A percentile compares a stretch with the other conserved stretches of the same genome.
Evolutionary conservation across 1,139 yeast genomes (phyloP).

Genomic region (Debaryomyces fabryi): DNA sequence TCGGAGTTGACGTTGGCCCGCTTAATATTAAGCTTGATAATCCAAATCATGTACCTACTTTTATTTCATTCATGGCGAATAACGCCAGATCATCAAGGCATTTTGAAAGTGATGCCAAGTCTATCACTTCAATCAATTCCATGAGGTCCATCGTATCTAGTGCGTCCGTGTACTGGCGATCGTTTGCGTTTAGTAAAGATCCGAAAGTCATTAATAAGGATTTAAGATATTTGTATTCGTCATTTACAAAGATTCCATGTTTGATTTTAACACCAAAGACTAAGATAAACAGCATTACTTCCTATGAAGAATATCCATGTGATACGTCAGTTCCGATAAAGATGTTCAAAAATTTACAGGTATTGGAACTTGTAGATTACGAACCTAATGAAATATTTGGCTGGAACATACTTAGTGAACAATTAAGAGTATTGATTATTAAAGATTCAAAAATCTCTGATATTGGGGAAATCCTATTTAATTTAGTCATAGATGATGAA

Average conservation of each 20-base stretch:
- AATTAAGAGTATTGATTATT: constrained; percentile 55
- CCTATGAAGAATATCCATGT: constrained; percentile 72
- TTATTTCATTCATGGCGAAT: constrained; percentile 52
- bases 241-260: constrained; percentile 68
- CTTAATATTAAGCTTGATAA: constrained; percentile 60
- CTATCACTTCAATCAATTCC: constrained; percentile 64
- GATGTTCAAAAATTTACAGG: constrained; percentile 63
- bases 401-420: constrained; percentile 62
- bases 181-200: constrained; percentile 40
- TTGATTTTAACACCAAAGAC: constrained; percentile 61
- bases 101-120: constrained; percentile 59
- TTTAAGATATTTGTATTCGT: constrained; percentile 60
- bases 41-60: constrained; percentile 61
- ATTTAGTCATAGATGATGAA: constrained; percentile 60
- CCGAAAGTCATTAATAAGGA: constrained; percentile 51
- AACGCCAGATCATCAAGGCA: constrained; percentile 47
- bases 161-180: constrained; percentile 50
- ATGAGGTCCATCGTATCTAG: constrained; percentile 57
- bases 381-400: constrained; percentile 70
- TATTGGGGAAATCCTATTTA: constrained; percentile 52
- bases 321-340: constrained; percentile 67
- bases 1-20: constrained; percentile 65
- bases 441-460: constrained; percentile 53
- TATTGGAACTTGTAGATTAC: constrained; percentile 58
- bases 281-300: constrained; percentile 55